Conservation (phyloP, 2,329 filamentous ascomycete genomes). For the Monilinia vaccinii-corymbosi region DNA sequence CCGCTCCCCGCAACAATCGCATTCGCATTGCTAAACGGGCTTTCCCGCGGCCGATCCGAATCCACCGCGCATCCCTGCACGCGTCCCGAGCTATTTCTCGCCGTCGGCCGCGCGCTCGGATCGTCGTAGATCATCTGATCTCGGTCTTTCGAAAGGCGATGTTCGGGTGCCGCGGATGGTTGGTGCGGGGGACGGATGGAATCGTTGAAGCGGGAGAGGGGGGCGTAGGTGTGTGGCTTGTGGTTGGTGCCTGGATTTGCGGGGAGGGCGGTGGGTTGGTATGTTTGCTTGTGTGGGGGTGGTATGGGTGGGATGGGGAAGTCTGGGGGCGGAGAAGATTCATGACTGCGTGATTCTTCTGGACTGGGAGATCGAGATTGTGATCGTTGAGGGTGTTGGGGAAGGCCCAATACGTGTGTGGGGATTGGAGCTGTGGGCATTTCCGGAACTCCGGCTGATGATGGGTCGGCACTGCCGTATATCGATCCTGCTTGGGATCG, state of each 20-base stretch:
- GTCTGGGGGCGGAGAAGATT: background rate
- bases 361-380: background rate
- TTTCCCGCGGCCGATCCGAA: slow-evolving; percentile 2
- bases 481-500: background rate
- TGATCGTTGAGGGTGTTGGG: background rate
- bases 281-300: background rate
- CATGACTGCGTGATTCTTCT: background rate
- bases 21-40: background rate
- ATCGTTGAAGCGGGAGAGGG: background rate
- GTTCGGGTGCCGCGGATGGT: background rate
- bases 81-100: background rate
- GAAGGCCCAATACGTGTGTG: background rate
- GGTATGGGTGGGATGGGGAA: background rate
- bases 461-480: background rate
- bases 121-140: slow-evolving; percentile 7
- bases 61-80: background rate
- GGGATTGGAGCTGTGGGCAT: background rate
- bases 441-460: background rate
- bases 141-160: background rate
- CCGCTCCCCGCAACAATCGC: background rate
- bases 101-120: background rate
- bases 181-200: background rate
- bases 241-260: background rate
- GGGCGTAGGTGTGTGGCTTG: background rate
- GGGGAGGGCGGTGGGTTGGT: background rate